Conservation (phyloP, 495 filamentous ascomycete species). For the Letharia columbiana region DNA sequence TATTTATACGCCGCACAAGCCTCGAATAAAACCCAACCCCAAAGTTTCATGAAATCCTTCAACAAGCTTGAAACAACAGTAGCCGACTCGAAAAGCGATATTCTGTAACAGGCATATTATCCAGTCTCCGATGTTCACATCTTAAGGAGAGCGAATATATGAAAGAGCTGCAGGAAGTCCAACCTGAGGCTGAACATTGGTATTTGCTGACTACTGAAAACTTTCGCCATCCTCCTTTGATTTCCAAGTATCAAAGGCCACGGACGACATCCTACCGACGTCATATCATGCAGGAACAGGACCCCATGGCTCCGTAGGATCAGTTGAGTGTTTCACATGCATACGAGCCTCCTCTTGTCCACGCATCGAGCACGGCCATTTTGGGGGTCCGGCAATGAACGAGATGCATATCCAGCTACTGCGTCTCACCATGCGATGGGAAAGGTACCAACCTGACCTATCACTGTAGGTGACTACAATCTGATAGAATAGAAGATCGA, state of each 20-base stretch:
- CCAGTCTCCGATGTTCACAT: not conserved
- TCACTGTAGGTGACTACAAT: not conserved
- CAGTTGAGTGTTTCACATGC: not conserved
- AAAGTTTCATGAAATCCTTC: not conserved
- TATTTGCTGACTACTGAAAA: not conserved
- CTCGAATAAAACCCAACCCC: not conserved
- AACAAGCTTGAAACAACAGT: not conserved
- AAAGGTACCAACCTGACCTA: not conserved
- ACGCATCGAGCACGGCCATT: not conserved
- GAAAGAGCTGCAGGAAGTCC: not conserved
- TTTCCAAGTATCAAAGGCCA: not conserved
- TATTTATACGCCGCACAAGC: not conserved
- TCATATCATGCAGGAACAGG: not conserved
- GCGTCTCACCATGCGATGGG: not conserved
- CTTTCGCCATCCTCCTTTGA: not conserved
- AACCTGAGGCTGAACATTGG: not conserved
- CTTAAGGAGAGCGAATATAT: not conserved
- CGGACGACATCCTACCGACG: not conserved
- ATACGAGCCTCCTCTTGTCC: not conserved
- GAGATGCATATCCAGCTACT: not conserved
- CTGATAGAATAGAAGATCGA: not conserved
- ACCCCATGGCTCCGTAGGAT: not conserved
- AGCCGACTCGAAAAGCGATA: not conserved
- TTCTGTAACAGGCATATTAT: not conserved
- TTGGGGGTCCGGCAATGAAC: not conserved